Evolutionary conservation across 495 filamentous ascomycete genomes (phyloP).

Genomic region (Aspergillus panamensis): DNA sequence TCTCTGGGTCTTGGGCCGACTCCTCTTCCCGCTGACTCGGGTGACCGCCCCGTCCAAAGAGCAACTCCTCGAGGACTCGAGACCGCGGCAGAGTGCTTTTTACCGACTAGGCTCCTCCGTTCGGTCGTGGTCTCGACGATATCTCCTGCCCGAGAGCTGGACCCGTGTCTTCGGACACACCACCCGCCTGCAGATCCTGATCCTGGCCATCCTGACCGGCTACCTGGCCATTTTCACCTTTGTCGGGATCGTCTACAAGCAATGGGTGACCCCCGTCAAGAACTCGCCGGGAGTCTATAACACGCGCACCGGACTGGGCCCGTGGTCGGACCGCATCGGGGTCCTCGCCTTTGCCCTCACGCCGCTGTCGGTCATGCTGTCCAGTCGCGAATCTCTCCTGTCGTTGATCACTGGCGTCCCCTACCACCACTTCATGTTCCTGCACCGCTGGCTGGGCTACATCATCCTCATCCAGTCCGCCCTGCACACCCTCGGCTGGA

Average conservation of each 20-base stretch:
- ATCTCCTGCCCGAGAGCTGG: constrained; percentile 40
- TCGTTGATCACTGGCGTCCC: constrained; percentile 60
- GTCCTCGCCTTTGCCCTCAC: constrained; percentile 64
- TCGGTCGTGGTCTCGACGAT: constrained; percentile 19
- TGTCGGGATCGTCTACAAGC: constrained; percentile 55
- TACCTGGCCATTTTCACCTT: constrained; percentile 64
- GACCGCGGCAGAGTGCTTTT: constrained; percentile 8
- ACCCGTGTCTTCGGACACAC: constrained; percentile 35
- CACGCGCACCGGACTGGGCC: constrained; percentile 55
- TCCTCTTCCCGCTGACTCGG: constrained; percentile 16
- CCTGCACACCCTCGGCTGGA: constrained; percentile 66
- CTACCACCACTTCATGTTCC: constrained; percentile 66
- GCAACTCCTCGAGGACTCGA: constrained; percentile 9
- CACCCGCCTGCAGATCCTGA: constrained; percentile 45
- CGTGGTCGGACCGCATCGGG: constrained; percentile 61
- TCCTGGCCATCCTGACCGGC: constrained; percentile 44
- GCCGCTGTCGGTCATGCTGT: constrained; percentile 57
- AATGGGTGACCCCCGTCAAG: constrained; percentile 58
- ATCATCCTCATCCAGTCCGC: constrained; percentile 59
- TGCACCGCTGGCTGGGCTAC: constrained; percentile 63
- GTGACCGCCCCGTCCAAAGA: constrained; percentile 10
- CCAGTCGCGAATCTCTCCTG: constrained; percentile 57
- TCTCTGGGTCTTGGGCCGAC: constrained; percentile 40
- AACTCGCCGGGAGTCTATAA: constrained; percentile 44
- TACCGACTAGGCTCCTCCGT: constrained; percentile 19